A percentile compares a stretch with the other conserved stretches of the same genome.
Evolutionary conservation across 768 basidiomycete genomes (phyloP).

Genomic region (Exsudoporus frostii): DNA sequence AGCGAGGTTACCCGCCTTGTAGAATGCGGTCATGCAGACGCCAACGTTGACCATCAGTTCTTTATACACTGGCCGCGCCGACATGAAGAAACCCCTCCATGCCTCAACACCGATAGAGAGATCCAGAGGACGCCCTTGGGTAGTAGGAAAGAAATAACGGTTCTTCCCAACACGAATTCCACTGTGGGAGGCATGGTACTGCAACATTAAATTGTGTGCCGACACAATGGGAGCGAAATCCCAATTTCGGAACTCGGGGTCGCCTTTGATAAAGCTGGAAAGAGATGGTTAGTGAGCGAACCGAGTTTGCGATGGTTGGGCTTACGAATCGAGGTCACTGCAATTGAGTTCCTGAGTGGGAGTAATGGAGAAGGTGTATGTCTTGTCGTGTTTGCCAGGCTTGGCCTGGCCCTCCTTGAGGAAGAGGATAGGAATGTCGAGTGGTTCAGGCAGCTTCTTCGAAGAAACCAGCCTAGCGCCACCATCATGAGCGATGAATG

Average conservation of each 20-base stretch:
- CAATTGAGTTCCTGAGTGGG: slow-evolving; percentile 30
- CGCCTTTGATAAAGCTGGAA: slow-evolving; percentile 40
- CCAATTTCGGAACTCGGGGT: slow-evolving; percentile 34
- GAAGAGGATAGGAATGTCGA: slow-evolving; percentile 33
- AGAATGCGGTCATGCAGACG: slow-evolving; percentile 52
- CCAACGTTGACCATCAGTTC: slow-evolving; percentile 54
- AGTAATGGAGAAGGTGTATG: slow-evolving; percentile 38
- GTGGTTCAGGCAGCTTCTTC: slow-evolving; percentile 35
- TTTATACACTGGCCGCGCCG: slow-evolving; percentile 46
- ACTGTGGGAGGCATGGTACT: slow-evolving; percentile 39
- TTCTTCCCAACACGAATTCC: slow-evolving; percentile 50
- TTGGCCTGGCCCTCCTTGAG: slow-evolving; percentile 39
- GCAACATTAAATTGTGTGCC: slow-evolving; percentile 48
- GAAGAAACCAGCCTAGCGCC: slow-evolving; percentile 43
- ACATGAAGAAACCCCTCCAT: slow-evolving; percentile 49
- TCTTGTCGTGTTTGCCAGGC: slow-evolving; percentile 30
- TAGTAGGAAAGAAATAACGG: slow-evolving; percentile 27
- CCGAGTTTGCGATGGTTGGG: neutral
- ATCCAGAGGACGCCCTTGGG: slow-evolving; percentile 7
- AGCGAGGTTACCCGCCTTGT: slow-evolving; percentile 59
- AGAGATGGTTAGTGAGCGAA: neutral
- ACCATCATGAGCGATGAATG: slow-evolving; percentile 39
- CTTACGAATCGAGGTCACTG: slow-evolving; percentile 34
- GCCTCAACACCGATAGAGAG: slow-evolving; percentile 43
- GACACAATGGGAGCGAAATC: slow-evolving; percentile 42